Base-by-base conservation (phyloP, 2,329 filamentous ascomycete genomes). In the Colletotrichum tabaci region DNA sequence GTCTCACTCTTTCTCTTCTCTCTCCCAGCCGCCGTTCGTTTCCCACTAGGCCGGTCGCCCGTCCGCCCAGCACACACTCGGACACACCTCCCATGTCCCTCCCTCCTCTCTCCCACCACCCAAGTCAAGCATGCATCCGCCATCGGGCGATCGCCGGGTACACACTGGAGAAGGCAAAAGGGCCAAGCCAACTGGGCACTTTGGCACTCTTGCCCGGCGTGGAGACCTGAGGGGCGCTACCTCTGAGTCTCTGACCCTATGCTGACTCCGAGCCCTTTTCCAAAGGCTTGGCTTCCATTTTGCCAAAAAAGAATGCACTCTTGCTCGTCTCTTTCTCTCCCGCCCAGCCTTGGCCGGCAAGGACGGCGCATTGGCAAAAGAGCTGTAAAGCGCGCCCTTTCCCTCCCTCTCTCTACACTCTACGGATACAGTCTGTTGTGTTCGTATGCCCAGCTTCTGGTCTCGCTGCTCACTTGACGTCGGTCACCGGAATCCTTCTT, bases 341-440 rank as follows among this genome's bases (percentile, higher is more conserved):
- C 52, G 65, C 68, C 68, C 68, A 71, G 68, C 58, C 68, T 71
- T 71, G 68, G 65, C 68, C 65, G 68, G 68, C 65, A 71, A 68
- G 46, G n/a, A 68, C 68, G 68, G 68, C 68, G 68, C 46, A 60
- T 71, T 71, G 68, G 68, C 65, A 63, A 44, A 60, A 13, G 35
- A 38, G 16, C 15, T 30, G n/a, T 12, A 53, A 18, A 61, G 44
- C 40, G 30, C 26, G 50, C 65, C 40, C 30, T 66, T 53, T 70
- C 53, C 46, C 35, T 47, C 47, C 47, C 35, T 57, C 58, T 23
- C 38, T 46, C 44, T 35, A 35, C 30, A 8, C 8, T 35, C 30
- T 35, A 9, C 30, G 2, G 26, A 30, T 30, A 10, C 35, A 38
- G 35, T 38, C 35, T 38, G 9, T 38, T 38, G 35, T 38, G 35